Evolutionary conservation across 2,329 filamentous ascomycete genomes (phyloP), one percentile per base, ranked within the genome.

Genomic region (Epichloe hybrida): DNA sequence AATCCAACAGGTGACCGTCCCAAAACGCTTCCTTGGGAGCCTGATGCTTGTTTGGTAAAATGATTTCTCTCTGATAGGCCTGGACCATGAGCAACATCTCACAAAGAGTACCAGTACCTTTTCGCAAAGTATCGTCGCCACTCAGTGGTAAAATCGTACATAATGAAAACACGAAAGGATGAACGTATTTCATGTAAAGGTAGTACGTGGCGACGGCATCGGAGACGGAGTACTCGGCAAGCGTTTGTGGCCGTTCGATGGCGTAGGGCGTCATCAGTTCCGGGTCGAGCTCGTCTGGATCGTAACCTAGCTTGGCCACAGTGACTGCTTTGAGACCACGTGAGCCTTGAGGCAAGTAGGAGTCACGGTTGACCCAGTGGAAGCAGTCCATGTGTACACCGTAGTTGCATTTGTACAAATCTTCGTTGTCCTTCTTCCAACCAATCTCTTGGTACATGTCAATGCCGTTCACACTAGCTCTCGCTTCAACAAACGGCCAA

Each of bases 181-280:
- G 93, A n/a, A 98, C 88, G 66, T 98, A 98, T 83, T 98, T 98
- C 94, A 98, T 98, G 76, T 98, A 98, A 55, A 98, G 73, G 64
- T 98, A 98, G 66, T 98, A 98, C 0, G 93, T 98, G 21, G 93
- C 93, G 48, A 98, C 93, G 9, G 94, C 94, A 75, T 98, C 94
- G 61, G 94, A 98, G 43, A 98, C 93, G 0, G 94, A 98, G 69
- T 98, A 98, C 62, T 98, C 93, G 8, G 93, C 91, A 48, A 98
- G 74, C 0, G 88, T 95, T 64, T 98, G 93, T 0, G 93, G 93
- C 57, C 88, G 79, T 69, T 98, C 93, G 54, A 75, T 81, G 15
- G 93, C 93, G 78, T 84, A 86, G 5, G 87, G 88, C 48, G 89
- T 94, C 94, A 98, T 98, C 57, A 98, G 71, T 68, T 98, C 93